These are phyloP conservation scores for Cladosporium sp. DNA, from an alignment of 2,329 filamentous ascomycete genomes.

Conservation along the genomic window DNA sequence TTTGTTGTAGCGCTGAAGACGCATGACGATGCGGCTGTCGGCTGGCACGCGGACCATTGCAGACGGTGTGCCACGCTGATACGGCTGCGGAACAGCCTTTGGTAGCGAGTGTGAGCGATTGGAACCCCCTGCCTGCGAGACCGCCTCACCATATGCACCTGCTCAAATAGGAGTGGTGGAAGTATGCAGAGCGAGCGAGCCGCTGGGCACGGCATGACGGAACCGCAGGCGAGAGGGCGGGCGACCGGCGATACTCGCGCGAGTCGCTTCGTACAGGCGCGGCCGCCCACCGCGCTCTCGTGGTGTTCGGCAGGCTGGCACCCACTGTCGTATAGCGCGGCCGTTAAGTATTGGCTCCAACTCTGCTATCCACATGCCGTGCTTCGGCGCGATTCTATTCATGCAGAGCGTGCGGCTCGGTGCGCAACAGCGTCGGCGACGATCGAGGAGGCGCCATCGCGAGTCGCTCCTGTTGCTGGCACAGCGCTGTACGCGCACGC, in stretches of 20 bases:
- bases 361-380: conserved; percentile 1
- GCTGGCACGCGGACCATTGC: neutral
- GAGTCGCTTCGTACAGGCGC: too few species aligned
- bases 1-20: neutral
- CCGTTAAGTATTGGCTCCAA: neutral
- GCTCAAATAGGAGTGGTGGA: neutral
- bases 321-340: neutral
- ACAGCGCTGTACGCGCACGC: neutral
- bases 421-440: neutral
- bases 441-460: neutral
- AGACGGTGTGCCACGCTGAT: neutral
- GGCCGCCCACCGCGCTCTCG: too few species aligned
- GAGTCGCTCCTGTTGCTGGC: neutral
- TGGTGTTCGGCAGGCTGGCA: neutral
- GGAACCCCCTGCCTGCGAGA: neutral
- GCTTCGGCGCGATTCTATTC: neutral
- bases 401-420: conserved; percentile 2
- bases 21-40: neutral
- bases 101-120: neutral
- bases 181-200: neutral
- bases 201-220: neutral
- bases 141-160: neutral
- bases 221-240: neutral
- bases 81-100: neutral
- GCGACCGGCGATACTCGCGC: too few species aligned